Conservation (phyloP, 441 rosid genomes). For the Breynia disticha region DNA sequence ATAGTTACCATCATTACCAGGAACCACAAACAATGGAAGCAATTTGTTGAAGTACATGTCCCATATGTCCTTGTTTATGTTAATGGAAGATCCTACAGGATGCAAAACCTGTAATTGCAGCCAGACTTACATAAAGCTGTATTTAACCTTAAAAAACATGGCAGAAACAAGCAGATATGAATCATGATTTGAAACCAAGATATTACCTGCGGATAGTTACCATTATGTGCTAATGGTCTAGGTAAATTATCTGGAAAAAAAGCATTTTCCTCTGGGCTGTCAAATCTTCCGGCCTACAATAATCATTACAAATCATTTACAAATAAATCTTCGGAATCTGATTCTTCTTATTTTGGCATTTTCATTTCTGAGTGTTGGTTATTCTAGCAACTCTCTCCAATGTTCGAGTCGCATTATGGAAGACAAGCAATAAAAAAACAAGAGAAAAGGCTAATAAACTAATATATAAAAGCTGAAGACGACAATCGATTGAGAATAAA, state of each 20-base stretch:
- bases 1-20: slow-evolving; percentile 73
- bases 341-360: too few relatives aligned
- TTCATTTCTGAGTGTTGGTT: too few relatives aligned
- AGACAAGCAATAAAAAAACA: too few relatives aligned
- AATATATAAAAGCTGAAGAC: background rate
- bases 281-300: slow-evolving; percentile 62
- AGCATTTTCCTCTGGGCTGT: slow-evolving; percentile 69
- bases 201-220: slow-evolving; percentile 40
- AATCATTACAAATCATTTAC: slow-evolving; percentile 1
- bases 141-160: background rate
- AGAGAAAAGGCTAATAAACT: background rate
- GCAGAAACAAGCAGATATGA: background rate
- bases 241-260: slow-evolving; percentile 66
- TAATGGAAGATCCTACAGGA: slow-evolving; percentile 46
- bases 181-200: background rate
- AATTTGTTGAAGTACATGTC: slow-evolving; percentile 50
- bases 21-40: slow-evolving; percentile 59
- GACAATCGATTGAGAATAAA: background rate
- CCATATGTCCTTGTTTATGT: slow-evolving; percentile 56
- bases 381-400: too few relatives aligned
- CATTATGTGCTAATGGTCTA: slow-evolving; percentile 23
- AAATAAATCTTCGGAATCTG: too few relatives aligned
- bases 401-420: too few relatives aligned
- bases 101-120: slow-evolving; percentile 40
- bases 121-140: slow-evolving; percentile 8